These are phyloP conservation scores for Phytophthora sojae DNA, from an alignment of 352 stramenopile species.

Conservation along the genomic window DNA sequence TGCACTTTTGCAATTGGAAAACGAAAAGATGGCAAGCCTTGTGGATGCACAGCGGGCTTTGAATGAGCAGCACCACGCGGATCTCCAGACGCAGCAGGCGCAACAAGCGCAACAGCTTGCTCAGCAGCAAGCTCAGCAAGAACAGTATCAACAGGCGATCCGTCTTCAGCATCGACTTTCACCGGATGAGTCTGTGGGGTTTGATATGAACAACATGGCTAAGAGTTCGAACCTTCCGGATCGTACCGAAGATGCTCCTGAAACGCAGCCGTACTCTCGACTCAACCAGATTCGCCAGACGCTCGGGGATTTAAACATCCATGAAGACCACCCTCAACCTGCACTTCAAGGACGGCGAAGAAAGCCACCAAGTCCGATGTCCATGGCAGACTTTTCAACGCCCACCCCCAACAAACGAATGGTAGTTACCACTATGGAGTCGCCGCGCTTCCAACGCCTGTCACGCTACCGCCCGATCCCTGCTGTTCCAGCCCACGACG, in stretches of 20 bases:
- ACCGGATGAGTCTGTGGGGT: conserved; percentile 25
- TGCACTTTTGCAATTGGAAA: conserved; percentile 73
- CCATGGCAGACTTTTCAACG: conserved; percentile 69
- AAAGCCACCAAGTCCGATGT: conserved; percentile 58
- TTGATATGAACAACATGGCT: conserved; percentile 14
- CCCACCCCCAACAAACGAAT: conserved; percentile 34
- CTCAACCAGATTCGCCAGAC: conserved; percentile 40
- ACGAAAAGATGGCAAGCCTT: conserved; percentile 73
- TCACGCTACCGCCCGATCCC: conserved; percentile 40
- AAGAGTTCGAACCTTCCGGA: conserved; percentile 2
- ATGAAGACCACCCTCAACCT: conserved; percentile 22
- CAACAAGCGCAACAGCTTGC: conserved; percentile 34
- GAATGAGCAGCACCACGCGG: conserved; percentile 64
- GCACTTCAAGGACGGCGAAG: conserved; percentile 29
- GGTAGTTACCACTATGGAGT: conserved; percentile 36
- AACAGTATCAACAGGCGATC: conserved; percentile 33
- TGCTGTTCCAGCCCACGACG: conserved; percentile 25
- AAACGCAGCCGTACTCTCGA: conserved; percentile 26
- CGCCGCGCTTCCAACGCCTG: conserved; percentile 54
- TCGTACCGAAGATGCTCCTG: conserved; percentile 13
- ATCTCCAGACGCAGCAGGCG: conserved; percentile 45
- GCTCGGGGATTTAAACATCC: conserved; percentile 31
- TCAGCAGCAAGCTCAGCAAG: conserved; percentile 19
- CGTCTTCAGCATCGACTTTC: conserved; percentile 27
- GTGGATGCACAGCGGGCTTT: conserved; percentile 68